These are phyloP conservation scores for Lentinula edodes DNA, from an alignment of 768 basidiomycete species.

Conservation along the genomic window DNA sequence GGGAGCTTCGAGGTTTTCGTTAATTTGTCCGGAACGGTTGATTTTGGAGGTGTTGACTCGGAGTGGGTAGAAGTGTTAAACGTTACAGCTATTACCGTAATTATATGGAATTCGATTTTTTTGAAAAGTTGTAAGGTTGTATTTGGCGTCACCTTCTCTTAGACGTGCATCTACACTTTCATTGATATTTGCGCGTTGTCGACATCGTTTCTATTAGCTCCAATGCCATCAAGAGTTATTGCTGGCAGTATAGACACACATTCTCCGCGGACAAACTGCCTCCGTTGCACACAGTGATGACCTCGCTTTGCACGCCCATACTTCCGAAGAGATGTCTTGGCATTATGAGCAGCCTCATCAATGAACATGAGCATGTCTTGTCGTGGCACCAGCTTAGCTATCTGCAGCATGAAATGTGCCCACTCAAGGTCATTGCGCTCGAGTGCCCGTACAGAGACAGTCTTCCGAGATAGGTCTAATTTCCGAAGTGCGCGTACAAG, in stretches of 20 bases:
- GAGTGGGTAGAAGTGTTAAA: neutral
- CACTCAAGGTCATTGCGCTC: neutral
- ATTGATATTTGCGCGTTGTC: too few species aligned
- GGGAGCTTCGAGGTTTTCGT: conserved; percentile 28
- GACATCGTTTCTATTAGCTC: too few species aligned
- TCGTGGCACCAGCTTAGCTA: neutral
- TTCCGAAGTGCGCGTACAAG: neutral
- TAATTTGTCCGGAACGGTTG: conserved; percentile 45
- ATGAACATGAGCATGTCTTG: neutral
- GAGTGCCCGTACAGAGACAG: neutral
- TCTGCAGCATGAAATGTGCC: neutral
- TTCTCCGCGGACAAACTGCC: neutral
- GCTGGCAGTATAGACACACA: too few species aligned
- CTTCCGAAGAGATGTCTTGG: conserved; percentile 4
- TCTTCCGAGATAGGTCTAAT: neutral
- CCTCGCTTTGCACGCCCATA: conserved; percentile 1
- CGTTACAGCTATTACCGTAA: too few species aligned
- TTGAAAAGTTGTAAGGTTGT: too few species aligned
- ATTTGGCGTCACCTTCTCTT: too few species aligned
- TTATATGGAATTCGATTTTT: too few species aligned
- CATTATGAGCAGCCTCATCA: neutral
- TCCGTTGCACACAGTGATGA: neutral
- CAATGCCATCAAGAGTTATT: too few species aligned
- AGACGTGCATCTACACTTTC: too few species aligned
- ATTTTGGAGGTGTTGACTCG: conserved; percentile 27